Evolutionary conservation across 2,329 filamentous ascomycete species (phyloP), one percentile per base, ranked within the genome.

Genomic region (Microascus cirrosus): DNA sequence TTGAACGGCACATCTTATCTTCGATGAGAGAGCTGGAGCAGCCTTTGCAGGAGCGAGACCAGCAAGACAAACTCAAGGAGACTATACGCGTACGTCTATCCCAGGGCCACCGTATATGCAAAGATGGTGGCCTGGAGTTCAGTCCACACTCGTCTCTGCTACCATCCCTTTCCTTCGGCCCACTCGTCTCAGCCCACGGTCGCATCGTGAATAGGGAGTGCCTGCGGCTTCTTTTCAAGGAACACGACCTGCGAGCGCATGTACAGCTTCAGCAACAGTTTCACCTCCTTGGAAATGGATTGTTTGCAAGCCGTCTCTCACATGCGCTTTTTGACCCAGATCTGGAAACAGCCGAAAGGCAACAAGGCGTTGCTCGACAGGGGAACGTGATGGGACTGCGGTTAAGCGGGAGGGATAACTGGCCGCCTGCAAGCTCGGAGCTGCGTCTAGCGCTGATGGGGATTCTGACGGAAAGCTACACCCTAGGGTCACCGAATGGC

Each of bases 371-470:
- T 35, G 82, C 88, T 52, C 80, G 85, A 10, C 82, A 82, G 53
- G 86, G 89, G 54, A 81, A 85, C 59, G 74, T 82, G 15, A 93
- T 95, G 77, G 93, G 94, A 1, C 77, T 97, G 48, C 86, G 91
- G 48, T 76, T 97, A 0, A 88, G 88, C n/a, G 83, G 82, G 2
- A 82, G 90, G 64, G 84, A 89, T 58, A 89, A 80, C 35, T 97
- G 94, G 94, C 94, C 94, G 28, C 94, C 94, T 4, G 91, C 91
- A 25, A 95, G 89, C 69, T 96, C 92, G 0, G 94, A 97, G 69
- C 74, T 99, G n/a, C 84, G 91, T 11, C 77, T 97, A 5, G 90
- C 90, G 0, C 77, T 99, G 20, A 95, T 92, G 80, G 91, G 90
- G 0, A 81, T 97, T 1, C 74, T 97, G 7, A 80, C 81, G 1